phyloP scores from a whole-genome alignment of 352 stramenopile genomes.

The Phytophthora pini region DNA sequence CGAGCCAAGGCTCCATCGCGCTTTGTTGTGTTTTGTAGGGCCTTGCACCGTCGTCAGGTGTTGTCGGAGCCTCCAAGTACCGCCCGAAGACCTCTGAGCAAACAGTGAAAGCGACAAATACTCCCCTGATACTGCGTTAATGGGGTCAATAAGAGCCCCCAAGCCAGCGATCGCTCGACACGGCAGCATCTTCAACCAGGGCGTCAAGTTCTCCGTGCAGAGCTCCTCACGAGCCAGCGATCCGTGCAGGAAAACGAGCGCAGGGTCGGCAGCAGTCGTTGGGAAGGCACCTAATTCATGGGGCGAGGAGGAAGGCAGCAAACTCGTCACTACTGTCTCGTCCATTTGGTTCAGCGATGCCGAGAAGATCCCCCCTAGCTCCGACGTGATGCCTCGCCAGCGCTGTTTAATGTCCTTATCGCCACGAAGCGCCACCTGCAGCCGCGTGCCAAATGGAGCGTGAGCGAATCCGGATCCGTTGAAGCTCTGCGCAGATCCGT shows the following conservation, averaged over 20 bases:
- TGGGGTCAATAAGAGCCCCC: conserved; percentile 74
- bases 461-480: conserved; percentile 29
- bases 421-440: conserved; percentile 61
- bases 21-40: conserved; percentile 27
- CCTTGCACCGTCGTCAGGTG: conserved; percentile 67
- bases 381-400: conserved; percentile 75
- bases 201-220: conserved; percentile 90
- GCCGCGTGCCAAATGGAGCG: conserved; percentile 66
- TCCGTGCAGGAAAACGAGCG: conserved; percentile 59
- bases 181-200: conserved; percentile 90
- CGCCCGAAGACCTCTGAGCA: conserved; percentile 29
- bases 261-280: conserved; percentile 6
- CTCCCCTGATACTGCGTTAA: conserved; percentile 73
- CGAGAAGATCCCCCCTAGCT: conserved; percentile 84
- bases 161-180: conserved; percentile 72
- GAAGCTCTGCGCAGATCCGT: conserved; percentile 38
- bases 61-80: conserved; percentile 53
- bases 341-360: conserved; percentile 87
- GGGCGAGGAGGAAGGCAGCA: conserved; percentile 16
- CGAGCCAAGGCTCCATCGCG: conserved; percentile 48
- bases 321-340: conserved; percentile 42
- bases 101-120: conserved; percentile 72
- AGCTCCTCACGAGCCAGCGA: conserved; percentile 81
- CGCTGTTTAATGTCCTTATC: conserved; percentile 34
- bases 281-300: conserved; percentile 22